phyloP scores from a whole-genome alignment of 2,329 filamentous ascomycete genomes.

The Drechslerella coelobrocha region DNA sequence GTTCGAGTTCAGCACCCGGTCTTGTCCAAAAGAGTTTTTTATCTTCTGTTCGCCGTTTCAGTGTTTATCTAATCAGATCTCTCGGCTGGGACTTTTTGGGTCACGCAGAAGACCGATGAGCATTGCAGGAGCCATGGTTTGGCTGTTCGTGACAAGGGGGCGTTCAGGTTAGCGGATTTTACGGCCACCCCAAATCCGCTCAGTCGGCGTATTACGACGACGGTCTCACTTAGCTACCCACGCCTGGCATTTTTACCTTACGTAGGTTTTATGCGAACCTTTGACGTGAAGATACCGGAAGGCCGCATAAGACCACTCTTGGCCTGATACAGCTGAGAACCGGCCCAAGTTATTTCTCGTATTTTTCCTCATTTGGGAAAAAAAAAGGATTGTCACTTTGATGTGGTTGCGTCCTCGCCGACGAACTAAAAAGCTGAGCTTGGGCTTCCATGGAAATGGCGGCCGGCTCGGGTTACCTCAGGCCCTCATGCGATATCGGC shows the following conservation, averaged over 20 bases:
- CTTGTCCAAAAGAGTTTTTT: constrained; percentile 5
- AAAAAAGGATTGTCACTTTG: constrained; percentile 42
- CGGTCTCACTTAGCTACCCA: constrained; percentile 9
- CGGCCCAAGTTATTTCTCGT: too few species aligned
- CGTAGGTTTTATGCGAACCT: constrained; percentile 44
- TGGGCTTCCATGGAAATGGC: neutral
- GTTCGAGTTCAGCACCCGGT: too few species aligned
- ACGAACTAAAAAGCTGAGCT: neutral
- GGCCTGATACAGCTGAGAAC: too few species aligned
- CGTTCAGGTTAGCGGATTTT: too few species aligned
- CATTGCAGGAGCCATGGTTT: too few species aligned
- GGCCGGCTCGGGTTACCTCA: neutral
- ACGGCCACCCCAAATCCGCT: too few species aligned
- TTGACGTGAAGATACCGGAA: constrained; percentile 29
- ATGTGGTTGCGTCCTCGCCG: constrained; percentile 44
- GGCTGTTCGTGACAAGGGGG: too few species aligned
- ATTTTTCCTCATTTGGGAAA: too few species aligned
- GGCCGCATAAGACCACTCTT: constrained; percentile 38
- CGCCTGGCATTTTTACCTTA: constrained; percentile 22
- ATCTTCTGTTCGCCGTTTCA: constrained; percentile 9
- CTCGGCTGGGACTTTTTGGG: constrained; percentile 20
- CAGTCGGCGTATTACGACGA: constrained; percentile 46
- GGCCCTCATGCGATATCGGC: constrained; percentile 40
- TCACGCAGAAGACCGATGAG: constrained; percentile 22
- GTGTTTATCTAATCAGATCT: constrained; percentile 47